Percentiles rank a stretch among this genome's conserved stretches.
Conservation (phyloP, 192 early-diverging fungal genomes). For the Allomyces arbusculus region DNA sequence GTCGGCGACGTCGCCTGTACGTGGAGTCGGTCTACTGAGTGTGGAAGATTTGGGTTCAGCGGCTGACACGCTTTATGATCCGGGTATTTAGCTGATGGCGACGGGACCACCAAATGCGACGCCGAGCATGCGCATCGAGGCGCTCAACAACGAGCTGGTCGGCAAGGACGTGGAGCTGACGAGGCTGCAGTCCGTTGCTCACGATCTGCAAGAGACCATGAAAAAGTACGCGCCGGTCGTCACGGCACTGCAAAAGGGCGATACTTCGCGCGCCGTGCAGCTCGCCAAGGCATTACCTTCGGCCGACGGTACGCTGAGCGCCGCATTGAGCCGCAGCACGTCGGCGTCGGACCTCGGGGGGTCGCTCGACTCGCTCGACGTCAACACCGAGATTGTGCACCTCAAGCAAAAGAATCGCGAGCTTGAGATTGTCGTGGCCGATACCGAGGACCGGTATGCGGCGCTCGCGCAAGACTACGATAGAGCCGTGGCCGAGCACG, state of each 20-base stretch:
- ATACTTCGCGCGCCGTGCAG: conserved; percentile 10
- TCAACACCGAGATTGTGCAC: conserved; percentile 18
- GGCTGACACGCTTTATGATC: too few species aligned
- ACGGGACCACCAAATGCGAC: conserved; percentile 1
- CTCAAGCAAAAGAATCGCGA: conserved; percentile 21
- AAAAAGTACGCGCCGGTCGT: conserved; percentile 7
- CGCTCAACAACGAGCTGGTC: background rate
- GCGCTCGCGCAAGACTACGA: too few species aligned
- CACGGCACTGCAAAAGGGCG: conserved; percentile 9
- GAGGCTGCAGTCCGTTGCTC: conserved; percentile 8
- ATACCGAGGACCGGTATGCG: conserved; percentile 15
- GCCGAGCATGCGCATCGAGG: conserved; percentile 1
- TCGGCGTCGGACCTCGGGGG: background rate
- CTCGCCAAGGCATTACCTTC: conserved; percentile 12
- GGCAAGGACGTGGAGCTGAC: conserved; percentile 13
- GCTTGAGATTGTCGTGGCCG: conserved; percentile 25
- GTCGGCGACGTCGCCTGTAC: too few species aligned
- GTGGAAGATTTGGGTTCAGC: too few species aligned
- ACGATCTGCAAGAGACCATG: conserved; percentile 19
- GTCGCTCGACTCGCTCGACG: conserved; percentile 11
- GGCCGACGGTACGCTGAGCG: conserved; percentile 4
- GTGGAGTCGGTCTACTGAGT: too few species aligned
- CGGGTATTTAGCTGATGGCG: too few species aligned
- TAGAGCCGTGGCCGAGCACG: too few species aligned
- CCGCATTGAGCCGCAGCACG: background rate